Evolutionary conservation across 225 moss, liverwort and hornwort species (phyloP).

Genomic region (Asterella californica): DNA sequence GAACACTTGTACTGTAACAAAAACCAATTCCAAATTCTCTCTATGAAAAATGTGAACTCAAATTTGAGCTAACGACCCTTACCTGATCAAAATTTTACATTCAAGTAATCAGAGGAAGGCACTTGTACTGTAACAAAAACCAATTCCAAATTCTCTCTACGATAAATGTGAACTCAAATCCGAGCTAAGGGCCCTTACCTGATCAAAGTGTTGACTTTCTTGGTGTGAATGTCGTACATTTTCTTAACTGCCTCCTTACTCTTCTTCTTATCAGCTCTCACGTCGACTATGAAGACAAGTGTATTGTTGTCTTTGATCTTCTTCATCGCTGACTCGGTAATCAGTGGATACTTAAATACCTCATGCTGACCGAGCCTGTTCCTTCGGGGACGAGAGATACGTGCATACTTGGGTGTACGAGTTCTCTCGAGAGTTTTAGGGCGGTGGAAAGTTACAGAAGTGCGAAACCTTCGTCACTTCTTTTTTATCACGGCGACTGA

Average conservation of each 20-base stretch:
- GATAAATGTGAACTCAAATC: neutral
- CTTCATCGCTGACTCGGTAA: slow-evolving; percentile 90
- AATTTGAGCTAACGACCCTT: neutral
- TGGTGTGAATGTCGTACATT: slow-evolving; percentile 90
- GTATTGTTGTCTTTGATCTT: slow-evolving; percentile 95
- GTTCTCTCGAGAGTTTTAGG: slow-evolving; percentile 71
- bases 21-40: neutral
- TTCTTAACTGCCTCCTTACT: slow-evolving; percentile 85
- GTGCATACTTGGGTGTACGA: slow-evolving; percentile 69
- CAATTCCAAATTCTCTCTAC: too few species aligned
- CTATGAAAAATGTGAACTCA: neutral
- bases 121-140: neutral
- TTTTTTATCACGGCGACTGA: slow-evolving; percentile 65
- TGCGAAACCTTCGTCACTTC: slow-evolving; percentile 73
- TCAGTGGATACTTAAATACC: slow-evolving; percentile 82
- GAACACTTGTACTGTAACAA: neutral
- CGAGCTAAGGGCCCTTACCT: slow-evolving; percentile 34
- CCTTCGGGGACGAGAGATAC: slow-evolving; percentile 56
- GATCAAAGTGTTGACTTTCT: slow-evolving; percentile 86
- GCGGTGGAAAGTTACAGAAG: slow-evolving; percentile 72
- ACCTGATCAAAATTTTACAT: slow-evolving; percentile 85
- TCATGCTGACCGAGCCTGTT: slow-evolving; percentile 82
- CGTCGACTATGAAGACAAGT: slow-evolving; percentile 77
- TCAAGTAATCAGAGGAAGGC: neutral
- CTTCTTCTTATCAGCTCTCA: slow-evolving; percentile 75